These are phyloP conservation scores for Stephania yunnanensis DNA, from an alignment of 164 flowering plant species.

Conservation along the genomic window DNA sequence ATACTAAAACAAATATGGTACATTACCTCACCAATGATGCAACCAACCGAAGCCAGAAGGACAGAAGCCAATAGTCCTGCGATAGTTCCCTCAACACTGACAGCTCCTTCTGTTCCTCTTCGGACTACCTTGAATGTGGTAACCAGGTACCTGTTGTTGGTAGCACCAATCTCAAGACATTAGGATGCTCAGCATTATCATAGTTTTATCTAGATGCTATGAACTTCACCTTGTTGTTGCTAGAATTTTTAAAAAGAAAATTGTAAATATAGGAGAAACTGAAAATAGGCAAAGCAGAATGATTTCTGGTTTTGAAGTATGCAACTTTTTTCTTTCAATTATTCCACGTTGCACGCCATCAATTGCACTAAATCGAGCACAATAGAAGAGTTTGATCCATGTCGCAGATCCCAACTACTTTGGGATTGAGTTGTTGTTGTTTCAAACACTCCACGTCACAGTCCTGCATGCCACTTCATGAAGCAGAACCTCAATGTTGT, in stretches of 20 bases:
- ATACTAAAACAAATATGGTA: too few species aligned
- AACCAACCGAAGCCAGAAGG: constrained; percentile 66
- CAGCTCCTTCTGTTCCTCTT: constrained; percentile 96
- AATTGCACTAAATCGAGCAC: too few species aligned
- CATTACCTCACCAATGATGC: constrained; percentile 58
- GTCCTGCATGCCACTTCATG: too few species aligned
- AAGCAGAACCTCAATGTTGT: too few species aligned
- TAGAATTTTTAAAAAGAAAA: neutral
- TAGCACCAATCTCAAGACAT: constrained; percentile 16
- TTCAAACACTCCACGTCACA: too few species aligned
- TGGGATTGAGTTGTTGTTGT: too few species aligned
- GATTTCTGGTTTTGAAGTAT: neutral
- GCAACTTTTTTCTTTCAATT: neutral
- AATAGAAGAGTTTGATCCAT: too few species aligned
- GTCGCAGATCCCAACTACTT: too few species aligned
- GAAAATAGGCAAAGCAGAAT: neutral
- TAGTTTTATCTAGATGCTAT: constrained; percentile 8
- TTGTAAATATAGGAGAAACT: neutral
- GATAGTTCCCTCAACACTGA: constrained; percentile 88
- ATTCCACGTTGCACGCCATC: too few species aligned
- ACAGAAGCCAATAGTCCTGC: constrained; percentile 81
- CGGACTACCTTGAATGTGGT: constrained; percentile 89
- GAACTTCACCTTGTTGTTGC: neutral
- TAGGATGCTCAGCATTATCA: constrained; percentile 3
- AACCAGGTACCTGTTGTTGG: constrained; percentile 63